Evolutionary conservation across 2,329 filamentous ascomycete species (phyloP).

Genomic region (Gliomastix tumulicola): DNA sequence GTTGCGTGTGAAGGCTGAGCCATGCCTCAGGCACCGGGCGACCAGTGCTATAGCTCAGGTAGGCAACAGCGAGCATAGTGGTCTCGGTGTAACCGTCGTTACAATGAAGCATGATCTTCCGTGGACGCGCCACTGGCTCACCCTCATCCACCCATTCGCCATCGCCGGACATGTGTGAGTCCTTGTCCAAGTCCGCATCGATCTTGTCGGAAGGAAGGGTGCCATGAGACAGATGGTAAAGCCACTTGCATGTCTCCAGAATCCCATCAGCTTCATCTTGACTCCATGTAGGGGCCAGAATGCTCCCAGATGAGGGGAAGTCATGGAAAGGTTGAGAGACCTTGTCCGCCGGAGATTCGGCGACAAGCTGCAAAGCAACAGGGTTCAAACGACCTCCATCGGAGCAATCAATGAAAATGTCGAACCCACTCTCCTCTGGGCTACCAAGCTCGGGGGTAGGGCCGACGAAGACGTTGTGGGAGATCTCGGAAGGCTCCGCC

Average conservation of each 20-base stretch:
- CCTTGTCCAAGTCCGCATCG: constrained; percentile 19
- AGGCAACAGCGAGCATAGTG: constrained; percentile 80
- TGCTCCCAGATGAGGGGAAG: constrained; percentile 92
- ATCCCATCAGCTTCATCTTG: constrained; percentile 78
- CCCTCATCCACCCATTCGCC: constrained; percentile 29
- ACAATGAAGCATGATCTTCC: constrained; percentile 84
- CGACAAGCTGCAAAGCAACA: constrained; percentile 55
- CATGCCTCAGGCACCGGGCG: constrained; percentile 76
- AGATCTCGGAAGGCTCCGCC: constrained; percentile 84
- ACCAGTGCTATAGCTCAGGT: constrained; percentile 88
- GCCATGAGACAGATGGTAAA: constrained; percentile 75
- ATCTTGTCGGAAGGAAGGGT: constrained; percentile 25
- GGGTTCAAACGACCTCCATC: constrained; percentile 75
- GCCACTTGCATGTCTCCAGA: constrained; percentile 82
- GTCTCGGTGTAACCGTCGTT: constrained; percentile 95
- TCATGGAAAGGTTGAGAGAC: constrained; percentile 38
- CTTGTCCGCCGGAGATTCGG: constrained; percentile 43
- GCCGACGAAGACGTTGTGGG: constrained; percentile 83
- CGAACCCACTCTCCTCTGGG: constrained; percentile 57
- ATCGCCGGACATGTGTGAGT: constrained; percentile 14
- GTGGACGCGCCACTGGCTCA: constrained; percentile 26
- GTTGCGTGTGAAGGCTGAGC: constrained; percentile 74
- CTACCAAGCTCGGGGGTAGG: constrained; percentile 68
- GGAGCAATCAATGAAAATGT: constrained; percentile 82
- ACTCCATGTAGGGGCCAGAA: constrained; percentile 77